These are phyloP conservation scores for Podila minutissima DNA, from an alignment of 192 early-diverging fungal genomes.

Conservation along the genomic window DNA sequence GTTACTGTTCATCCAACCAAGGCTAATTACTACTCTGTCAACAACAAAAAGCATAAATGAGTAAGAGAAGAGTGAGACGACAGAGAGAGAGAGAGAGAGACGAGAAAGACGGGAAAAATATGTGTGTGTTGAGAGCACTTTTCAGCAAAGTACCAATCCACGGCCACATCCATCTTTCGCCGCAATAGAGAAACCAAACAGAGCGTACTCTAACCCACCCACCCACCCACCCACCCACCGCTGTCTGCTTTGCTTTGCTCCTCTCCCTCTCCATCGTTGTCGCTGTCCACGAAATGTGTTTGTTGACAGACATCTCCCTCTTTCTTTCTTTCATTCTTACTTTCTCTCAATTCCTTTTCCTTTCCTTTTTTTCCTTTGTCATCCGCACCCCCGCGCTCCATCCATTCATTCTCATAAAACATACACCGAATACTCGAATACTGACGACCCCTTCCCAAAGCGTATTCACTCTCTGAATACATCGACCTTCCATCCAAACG, in stretches of 20 bases:
- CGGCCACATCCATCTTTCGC: neutral
- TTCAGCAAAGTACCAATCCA: neutral
- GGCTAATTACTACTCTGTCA: no score
- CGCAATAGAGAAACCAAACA: neutral
- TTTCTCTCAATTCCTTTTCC: neutral
- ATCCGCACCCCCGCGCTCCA: neutral
- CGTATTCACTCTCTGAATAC: neutral
- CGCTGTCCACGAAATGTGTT: no score
- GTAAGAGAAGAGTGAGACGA: no score
- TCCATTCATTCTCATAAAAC: neutral
- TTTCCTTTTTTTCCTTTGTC: slow-evolving; percentile 1
- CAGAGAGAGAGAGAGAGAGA: no score
- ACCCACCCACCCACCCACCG: neutral
- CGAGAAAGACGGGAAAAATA: neutral
- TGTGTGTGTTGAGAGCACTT: neutral
- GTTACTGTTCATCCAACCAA: no score
- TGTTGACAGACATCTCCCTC: no score
- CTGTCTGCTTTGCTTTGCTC: neutral
- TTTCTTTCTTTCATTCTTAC: neutral
- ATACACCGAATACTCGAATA: neutral
- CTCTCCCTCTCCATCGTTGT: neutral
- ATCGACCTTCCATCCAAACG: neutral
- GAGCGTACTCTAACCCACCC: no score
- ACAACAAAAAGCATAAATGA: no score
- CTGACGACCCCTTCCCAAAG: slow-evolving; percentile 2